These are phyloP conservation scores for Colletotrichum eleusines DNA, from an alignment of 2,329 filamentous ascomycete genomes.

Conservation along the genomic window DNA sequence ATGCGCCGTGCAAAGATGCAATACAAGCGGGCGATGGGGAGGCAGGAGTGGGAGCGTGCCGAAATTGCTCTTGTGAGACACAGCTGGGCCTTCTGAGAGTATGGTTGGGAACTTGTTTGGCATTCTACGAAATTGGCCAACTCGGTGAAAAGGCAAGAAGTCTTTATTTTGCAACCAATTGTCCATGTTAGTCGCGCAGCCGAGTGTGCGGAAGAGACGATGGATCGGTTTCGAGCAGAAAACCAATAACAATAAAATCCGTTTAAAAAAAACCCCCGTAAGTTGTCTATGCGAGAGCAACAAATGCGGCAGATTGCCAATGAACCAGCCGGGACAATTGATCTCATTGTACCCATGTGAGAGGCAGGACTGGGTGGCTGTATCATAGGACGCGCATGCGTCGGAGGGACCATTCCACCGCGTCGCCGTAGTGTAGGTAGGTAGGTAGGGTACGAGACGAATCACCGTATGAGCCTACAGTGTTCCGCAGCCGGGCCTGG, in stretches of 20 bases:
- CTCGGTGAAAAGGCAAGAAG: neutral
- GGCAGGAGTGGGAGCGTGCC: slow-evolving; percentile 26
- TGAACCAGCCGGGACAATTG: neutral
- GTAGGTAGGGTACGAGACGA: too few species aligned
- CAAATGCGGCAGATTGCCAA: neutral
- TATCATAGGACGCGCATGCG: neutral
- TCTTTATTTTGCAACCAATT: neutral
- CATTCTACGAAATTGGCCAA: neutral
- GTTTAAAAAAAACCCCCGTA: neutral
- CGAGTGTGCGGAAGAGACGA: neutral
- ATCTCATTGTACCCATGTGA: neutral
- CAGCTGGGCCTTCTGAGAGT: neutral
- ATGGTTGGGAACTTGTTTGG: too few species aligned
- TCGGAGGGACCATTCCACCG: slow-evolving; percentile 14
- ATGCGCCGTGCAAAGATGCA: slow-evolving; percentile 17
- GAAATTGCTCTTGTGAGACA: slow-evolving; percentile 40
- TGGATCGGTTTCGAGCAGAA: neutral
- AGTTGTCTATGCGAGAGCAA: too few species aligned
- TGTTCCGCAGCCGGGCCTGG: neutral
- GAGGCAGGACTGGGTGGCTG: too few species aligned
- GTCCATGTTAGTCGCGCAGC: neutral
- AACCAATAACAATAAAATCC: too few species aligned
- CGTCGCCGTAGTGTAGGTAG: neutral
- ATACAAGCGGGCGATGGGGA: slow-evolving; percentile 21
- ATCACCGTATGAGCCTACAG: too few species aligned